These are phyloP conservation scores for Onygenales sp. DNA, from an alignment of 2,329 filamentous ascomycete genomes.

Conservation along the genomic window DNA sequence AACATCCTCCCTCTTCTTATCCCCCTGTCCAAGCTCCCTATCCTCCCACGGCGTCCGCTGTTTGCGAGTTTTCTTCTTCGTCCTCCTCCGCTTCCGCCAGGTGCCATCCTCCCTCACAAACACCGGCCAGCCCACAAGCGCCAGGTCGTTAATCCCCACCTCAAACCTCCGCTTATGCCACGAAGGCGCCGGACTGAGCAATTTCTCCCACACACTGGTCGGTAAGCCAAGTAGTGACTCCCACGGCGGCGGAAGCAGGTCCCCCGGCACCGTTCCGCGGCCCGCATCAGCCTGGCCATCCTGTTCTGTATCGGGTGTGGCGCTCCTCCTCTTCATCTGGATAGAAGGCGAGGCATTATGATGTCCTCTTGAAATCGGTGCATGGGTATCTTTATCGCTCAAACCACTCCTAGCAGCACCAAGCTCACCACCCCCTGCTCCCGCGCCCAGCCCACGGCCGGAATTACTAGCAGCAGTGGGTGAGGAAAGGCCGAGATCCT, in stretches of 20 bases:
- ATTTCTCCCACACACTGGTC: constrained; percentile 67
- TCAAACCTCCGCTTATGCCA: constrained; percentile 79
- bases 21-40: constrained; percentile 26
- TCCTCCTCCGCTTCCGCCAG: constrained; percentile 59
- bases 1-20: constrained; percentile 19
- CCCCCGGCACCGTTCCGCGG: constrained; percentile 13
- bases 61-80: constrained; percentile 24
- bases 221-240: constrained; percentile 63
- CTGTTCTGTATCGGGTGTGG: not conserved
- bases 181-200: constrained; percentile 64
- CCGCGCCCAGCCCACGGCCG: not conserved
- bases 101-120: constrained; percentile 69
- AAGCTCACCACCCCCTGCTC: not conserved
- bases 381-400: constrained; percentile 1
- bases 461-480: not conserved
- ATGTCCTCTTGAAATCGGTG: not conserved
- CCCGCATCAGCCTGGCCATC: constrained; percentile 20
- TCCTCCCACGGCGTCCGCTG: constrained; percentile 19
- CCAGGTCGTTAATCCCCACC: constrained; percentile 67
- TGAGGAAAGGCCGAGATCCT: constrained; percentile 7
- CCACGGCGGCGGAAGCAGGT: constrained; percentile 25
- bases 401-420: not conserved
- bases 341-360: not conserved
- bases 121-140: constrained; percentile 74
- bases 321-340: not conserved